Conservation (phyloP, 2,329 filamentous ascomycete species). For the Trichoderma endophyticum region DNA sequence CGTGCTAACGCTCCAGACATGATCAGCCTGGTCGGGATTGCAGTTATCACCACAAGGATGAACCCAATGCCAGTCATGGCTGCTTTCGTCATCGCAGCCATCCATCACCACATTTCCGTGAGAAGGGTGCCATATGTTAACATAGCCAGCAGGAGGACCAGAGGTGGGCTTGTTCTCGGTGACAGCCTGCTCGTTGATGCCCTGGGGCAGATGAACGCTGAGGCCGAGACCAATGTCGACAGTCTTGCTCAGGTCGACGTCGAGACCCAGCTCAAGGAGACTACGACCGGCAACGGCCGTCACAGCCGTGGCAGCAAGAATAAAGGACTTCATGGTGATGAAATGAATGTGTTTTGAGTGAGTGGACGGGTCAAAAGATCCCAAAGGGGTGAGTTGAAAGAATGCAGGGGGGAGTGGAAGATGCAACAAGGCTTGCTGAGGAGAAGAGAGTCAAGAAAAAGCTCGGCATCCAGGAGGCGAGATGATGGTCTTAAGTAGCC, state of each 20-base stretch:
- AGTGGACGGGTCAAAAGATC: conserved; percentile 24
- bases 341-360: conserved; percentile 18
- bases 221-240: conserved; percentile 22
- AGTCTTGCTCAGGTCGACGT: not conserved
- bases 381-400: conserved; percentile 19
- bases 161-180: conserved; percentile 23
- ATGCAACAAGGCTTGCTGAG: conserved; percentile 17
- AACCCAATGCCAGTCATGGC: conserved; percentile 37
- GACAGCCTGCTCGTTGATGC: conserved; percentile 19
- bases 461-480: conserved; percentile 12
- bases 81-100: conserved; percentile 32
- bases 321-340: conserved; percentile 27
- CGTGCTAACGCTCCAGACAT: conserved; percentile 42
- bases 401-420: not conserved
- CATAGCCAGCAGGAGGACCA: conserved; percentile 28
- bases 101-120: conserved; percentile 37
- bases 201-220: conserved; percentile 19
- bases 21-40: conserved; percentile 24
- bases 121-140: conserved; percentile 37
- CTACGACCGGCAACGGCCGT: conserved; percentile 20
- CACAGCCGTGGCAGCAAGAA: conserved; percentile 22
- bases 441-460: conserved; percentile 1
- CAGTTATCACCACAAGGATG: conserved; percentile 30
- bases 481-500: conserved; percentile 24
- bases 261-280: conserved; percentile 6